phyloP scores from a whole-genome alignment of 805 yeast genomes.

The Candida coleopterorum region DNA sequence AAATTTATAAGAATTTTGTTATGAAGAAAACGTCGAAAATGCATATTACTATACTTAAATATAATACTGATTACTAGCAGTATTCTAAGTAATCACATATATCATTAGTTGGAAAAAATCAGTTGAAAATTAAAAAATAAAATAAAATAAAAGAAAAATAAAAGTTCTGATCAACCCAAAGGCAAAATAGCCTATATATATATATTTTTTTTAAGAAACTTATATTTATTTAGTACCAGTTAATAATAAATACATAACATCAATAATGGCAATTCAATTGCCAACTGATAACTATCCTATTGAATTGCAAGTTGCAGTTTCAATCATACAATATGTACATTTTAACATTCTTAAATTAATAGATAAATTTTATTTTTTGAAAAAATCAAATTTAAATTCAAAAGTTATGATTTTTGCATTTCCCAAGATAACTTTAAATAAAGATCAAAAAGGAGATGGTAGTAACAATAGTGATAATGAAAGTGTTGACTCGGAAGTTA shows the following conservation, averaged over 20 bases:
- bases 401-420: not conserved
- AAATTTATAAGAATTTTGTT: slow-evolving; percentile 4
- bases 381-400: not conserved
- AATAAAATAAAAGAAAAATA: not conserved
- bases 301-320: slow-evolving; percentile 3
- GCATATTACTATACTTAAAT: not conserved
- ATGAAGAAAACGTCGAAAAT: slow-evolving; percentile 1
- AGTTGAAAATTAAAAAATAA: too few relatives aligned
- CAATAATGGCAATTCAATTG: not conserved
- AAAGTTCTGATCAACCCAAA: not conserved
- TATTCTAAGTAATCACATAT: too few relatives aligned
- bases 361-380: not conserved
- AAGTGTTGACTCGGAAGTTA: slow-evolving; percentile 7
- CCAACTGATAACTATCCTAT: not conserved
- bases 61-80: too few relatives aligned
- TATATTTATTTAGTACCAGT: not conserved
- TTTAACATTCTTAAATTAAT: not conserved
- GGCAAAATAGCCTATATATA: slow-evolving; percentile 1
- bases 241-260: too few relatives aligned
- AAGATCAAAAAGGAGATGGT: not conserved
- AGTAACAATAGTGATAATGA: slow-evolving; percentile 7
- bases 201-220: too few relatives aligned
- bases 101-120: not conserved
- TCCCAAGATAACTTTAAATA: not conserved
- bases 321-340: slow-evolving; percentile 1